Base-by-base conservation (phyloP, 2,329 filamentous ascomycete species). In the Sarocladium brachiariae region DNA sequence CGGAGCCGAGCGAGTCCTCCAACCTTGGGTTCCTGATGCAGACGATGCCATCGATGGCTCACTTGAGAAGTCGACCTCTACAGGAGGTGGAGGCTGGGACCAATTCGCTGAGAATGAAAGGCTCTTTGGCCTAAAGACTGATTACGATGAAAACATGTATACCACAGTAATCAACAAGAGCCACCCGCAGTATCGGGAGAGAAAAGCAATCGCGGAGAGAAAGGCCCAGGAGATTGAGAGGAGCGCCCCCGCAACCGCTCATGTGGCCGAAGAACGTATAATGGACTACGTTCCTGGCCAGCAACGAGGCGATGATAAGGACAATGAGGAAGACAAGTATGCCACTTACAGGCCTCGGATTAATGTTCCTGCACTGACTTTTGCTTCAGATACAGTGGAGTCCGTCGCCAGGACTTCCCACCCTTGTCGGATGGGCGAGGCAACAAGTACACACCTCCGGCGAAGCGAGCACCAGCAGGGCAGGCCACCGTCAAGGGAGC, bases 261-360 rank as follows among this genome's bases (percentile, higher is more conserved):
- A 99, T 63, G 80, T 96, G 52, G 87, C 88, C 3, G 93, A 97
- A 68, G 93, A 99, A 72, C 84, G 91, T 62, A 79, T 89, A 49
- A 78, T 81, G 77, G 81, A 86, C 56, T 80, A 73, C 57, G 73
- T 81, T n/a, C 76, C 75, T 7, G 73, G 76, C n/a, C 78, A 77
- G 11, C 71, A 75, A 9, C 77, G 80, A 34, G 79, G 86, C 49
- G 82, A 83, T 49, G 46, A 49, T 2, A 83, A 79, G 52, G 84
- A 81, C 13, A 89, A 96, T 56, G 93, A 99, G 68, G 93, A 99
- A 70, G 91, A 95, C 63, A 96, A 93, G 83, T 90, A 76, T n/a
- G n/a, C n/a, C n/a, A n/a, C n/a, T n/a, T n/a, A n/a, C n/a, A n/a
- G n/a, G n/a, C n/a, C n/a, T n/a, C n/a, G n/a, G n/a, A n/a, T n/a